Evolutionary conservation across 2,329 filamentous ascomycete species (phyloP).

Genomic region (Xylariaceae sp.): DNA sequence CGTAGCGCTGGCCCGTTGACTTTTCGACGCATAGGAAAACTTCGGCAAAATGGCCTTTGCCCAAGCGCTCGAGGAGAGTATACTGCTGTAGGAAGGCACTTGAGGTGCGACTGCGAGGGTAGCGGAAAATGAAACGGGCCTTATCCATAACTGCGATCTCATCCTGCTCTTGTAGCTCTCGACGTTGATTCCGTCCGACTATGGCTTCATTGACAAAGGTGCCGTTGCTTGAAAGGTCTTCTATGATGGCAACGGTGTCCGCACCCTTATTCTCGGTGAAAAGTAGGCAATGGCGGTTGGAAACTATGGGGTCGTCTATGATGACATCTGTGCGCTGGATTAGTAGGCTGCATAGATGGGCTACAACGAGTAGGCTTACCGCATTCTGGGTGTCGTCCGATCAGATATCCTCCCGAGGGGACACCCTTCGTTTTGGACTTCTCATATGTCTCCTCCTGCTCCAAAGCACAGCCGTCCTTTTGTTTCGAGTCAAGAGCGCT

Average conservation of each 20-base stretch:
- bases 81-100: slow-evolving; percentile 88
- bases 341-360: slow-evolving; percentile 17
- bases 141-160: slow-evolving; percentile 87
- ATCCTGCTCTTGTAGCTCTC: slow-evolving; percentile 87
- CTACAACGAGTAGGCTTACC: slow-evolving; percentile 60
- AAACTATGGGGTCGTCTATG: slow-evolving; percentile 79
- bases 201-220: slow-evolving; percentile 94
- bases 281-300: slow-evolving; percentile 80
- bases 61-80: slow-evolving; percentile 80
- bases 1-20: slow-evolving; percentile 78
- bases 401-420: slow-evolving; percentile 82
- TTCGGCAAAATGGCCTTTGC: slow-evolving; percentile 93
- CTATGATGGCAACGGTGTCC: slow-evolving; percentile 74
- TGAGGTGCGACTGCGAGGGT: slow-evolving; percentile 75
- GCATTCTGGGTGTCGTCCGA: slow-evolving; percentile 93
- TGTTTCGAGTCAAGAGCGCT: slow-evolving; percentile 47
- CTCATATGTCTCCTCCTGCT: slow-evolving; percentile 67
- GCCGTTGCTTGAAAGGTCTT: slow-evolving; percentile 94
- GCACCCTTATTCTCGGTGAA: slow-evolving; percentile 66
- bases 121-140: slow-evolving; percentile 89
- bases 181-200: slow-evolving; percentile 88
- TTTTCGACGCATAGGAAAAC: slow-evolving; percentile 93
- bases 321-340: slow-evolving; percentile 62
- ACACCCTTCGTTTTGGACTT: slow-evolving; percentile 64
- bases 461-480: slow-evolving; percentile 51